Percentiles rank a stretch among this genome's conserved stretches.
Conservation (phyloP, 805 yeast genomes). For the Cyberlindnera petersonii region DNA sequence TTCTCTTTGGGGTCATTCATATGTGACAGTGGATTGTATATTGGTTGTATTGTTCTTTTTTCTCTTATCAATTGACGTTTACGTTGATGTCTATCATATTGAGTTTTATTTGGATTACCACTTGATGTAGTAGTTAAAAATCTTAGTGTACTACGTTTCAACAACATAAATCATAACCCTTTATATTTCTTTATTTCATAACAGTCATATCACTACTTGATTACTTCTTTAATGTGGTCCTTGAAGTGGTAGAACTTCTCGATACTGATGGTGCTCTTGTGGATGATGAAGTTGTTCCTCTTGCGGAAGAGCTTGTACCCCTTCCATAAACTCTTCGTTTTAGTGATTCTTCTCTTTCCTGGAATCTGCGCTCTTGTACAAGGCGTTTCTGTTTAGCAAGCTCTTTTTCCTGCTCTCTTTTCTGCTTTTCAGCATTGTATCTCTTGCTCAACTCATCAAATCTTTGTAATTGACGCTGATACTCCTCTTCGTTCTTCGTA, state of each 20-base stretch:
- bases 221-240: slow-evolving; percentile 3
- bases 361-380: slow-evolving; percentile 19
- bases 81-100: too few species aligned
- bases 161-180: background rate
- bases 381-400: slow-evolving; percentile 14
- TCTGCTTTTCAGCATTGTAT: slow-evolving; percentile 23
- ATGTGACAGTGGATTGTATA: too few species aligned
- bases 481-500: slow-evolving; percentile 23
- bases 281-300: slow-evolving; percentile 4
- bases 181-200: too few species aligned
- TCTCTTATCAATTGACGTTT: too few species aligned
- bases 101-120: too few species aligned
- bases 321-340: slow-evolving; percentile 29
- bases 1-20: background rate
- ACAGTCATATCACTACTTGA: background rate
- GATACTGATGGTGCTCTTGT: slow-evolving; percentile 1
- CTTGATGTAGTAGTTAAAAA: too few species aligned
- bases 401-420: slow-evolving; percentile 26
- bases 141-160: background rate
- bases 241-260: background rate
- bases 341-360: slow-evolving; percentile 27
- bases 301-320: too few species aligned
- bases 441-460: slow-evolving; percentile 28
- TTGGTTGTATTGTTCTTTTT: background rate
- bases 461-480: slow-evolving; percentile 25